Base-by-base conservation (phyloP, 306 rosid genomes). In the Rosa multiflora region DNA sequence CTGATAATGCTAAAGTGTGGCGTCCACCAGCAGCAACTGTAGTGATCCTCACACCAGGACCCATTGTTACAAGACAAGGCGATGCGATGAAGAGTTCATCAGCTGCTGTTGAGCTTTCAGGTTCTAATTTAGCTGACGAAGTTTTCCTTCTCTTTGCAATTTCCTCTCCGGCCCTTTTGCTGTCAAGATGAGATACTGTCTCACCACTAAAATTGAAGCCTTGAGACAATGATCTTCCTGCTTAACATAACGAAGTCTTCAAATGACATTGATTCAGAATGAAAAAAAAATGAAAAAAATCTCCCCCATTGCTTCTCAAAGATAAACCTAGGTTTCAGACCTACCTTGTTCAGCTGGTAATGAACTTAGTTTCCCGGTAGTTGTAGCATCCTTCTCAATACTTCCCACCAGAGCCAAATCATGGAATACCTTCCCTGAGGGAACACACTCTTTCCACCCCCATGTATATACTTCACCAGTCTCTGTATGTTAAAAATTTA, bases 381-480 rank as follows among this genome's bases (percentile, higher is more conserved):
- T 56, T 10, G 82, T 47, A 61, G 78, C 51, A 79, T 90, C 93
- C 78, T 81, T 91, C 72, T 85, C 90, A 15, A 70, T 79, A 76
- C 73, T 83, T 79, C 86, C 93, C 56, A 79, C 63, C 49, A 80
- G 52, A 18, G 79, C 70, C 85, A 92, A 85, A 83, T 90, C 93
- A 73, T 83, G 44, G 72, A 90, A 77, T 48, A 86, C 62, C 81
- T 89, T 92, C 42, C 87, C 93, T 35, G 97, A 90, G 20, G 98
- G 97, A 73, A 92, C 85, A 32, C 97, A 94, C 88, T 94, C 98
- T 79, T 86, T 94, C 98, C 98, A 94, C 42, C 98, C 98, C 98
- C 98, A 94, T 6, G 94, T 87, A 76, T 87, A 92, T 11, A 88
- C 88, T 66, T 89, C 96, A 79, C 96, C 98, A 44, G 74, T 75